These are phyloP conservation scores for Cryptococcus sp. DNA, from an alignment of 1,284 basidiomycete genomes.

Conservation along the genomic window DNA sequence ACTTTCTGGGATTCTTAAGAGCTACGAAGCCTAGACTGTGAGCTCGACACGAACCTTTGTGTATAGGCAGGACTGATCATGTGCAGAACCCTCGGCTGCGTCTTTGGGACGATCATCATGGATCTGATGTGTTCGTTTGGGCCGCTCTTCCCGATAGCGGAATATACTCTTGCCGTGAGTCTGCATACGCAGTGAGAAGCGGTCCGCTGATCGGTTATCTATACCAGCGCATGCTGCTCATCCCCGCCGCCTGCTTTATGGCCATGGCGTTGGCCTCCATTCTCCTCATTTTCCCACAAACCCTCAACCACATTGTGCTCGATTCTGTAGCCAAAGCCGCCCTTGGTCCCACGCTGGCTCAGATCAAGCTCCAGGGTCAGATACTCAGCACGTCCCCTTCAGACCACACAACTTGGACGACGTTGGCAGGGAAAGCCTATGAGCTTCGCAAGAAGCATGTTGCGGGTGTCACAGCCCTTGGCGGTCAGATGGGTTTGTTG, in stretches of 20 bases:
- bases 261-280: constrained; percentile 63
- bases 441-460: constrained; percentile 31
- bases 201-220: constrained; percentile 2
- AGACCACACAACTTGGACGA: constrained; percentile 38
- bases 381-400: constrained; percentile 28
- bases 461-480: constrained; percentile 30
- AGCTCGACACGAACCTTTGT: constrained; percentile 9
- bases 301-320: constrained; percentile 61
- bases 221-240: constrained; percentile 55
- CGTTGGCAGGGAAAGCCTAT: constrained; percentile 26
- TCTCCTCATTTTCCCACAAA: constrained; percentile 71
- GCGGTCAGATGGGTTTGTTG: constrained; percentile 43
- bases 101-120: constrained; percentile 42
- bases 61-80: constrained; percentile 3
- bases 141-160: constrained; percentile 64
- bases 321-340: constrained; percentile 36
- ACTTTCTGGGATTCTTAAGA: constrained; percentile 63
- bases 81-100: constrained; percentile 22
- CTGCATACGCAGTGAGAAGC: neutral
- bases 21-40: constrained; percentile 65
- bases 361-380: constrained; percentile 47
- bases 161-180: constrained; percentile 63
- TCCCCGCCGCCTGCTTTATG: constrained; percentile 64
- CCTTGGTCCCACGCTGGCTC: constrained; percentile 38
- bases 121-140: constrained; percentile 59